Evolutionary conservation across 1,284 basidiomycete species (phyloP), one percentile per base, ranked within the genome.

Genomic region (Exobasidium cylindrosporum): DNA sequence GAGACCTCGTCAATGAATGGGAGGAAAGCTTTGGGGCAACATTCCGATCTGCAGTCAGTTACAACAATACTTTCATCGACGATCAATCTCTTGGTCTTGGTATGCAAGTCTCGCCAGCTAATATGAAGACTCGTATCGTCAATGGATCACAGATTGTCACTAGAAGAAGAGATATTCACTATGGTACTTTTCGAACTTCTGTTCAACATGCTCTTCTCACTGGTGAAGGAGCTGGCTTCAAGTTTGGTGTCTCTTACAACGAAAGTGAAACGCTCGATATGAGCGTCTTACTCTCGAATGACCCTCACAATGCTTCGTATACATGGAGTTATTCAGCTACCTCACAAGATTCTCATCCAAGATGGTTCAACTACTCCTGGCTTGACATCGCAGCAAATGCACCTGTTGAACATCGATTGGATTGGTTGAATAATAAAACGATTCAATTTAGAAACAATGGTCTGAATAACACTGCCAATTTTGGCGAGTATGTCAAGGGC

Each of bases 121-220:
- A 69, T 45, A 53, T 40, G 1, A 21, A 43, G 4, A 56, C 66
- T 26, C 68, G 70, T 54, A 74, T 72, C 54, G 67, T 69, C 46
- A 69, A 69, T 40, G 73, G 73, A 49, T 67, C 69, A 2, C 65
- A 68, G 53, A 64, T 74, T 44, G 64, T 71, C 52, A 68, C 72
- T 10, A 63, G 72, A 35, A 56, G 73, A 30, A 60, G 72, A 26
- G 73, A 76, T 47, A 74, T 76, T 40, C 72, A 68, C 50, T 76
- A 70, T 54, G 73, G 73, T 35, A 67, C 70, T 46, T 74, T 76
- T 63, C 65, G 73, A 23, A 66, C 73, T 30, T 58, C 62, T 17
- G 64, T 75, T 53, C 53, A 64, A 29, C 71, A 71, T 11, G 64
- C 69, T 23, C 31, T 58, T n/a, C 57, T 65, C 1, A 43, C 24